These are phyloP conservation scores for Kazachstania kunashirensis DNA, from an alignment of 805 yeast species.

Conservation along the genomic window DNA sequence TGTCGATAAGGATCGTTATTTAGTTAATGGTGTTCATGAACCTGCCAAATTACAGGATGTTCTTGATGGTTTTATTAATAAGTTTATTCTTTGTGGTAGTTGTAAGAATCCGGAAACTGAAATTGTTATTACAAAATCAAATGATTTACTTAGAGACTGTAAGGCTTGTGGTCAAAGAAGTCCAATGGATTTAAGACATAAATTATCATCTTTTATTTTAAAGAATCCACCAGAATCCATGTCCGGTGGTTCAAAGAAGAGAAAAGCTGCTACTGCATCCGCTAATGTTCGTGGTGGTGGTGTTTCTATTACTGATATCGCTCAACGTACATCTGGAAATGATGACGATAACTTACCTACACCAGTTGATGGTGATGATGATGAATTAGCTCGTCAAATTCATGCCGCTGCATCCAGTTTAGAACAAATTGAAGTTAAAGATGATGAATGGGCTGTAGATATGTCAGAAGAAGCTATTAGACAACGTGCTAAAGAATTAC, in stretches of 20 bases:
- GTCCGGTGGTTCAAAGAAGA: slow-evolving; percentile 41
- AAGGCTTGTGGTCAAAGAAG: slow-evolving; percentile 96
- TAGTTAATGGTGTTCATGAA: slow-evolving; percentile 93
- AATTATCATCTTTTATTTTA: slow-evolving; percentile 73
- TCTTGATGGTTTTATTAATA: slow-evolving; percentile 86
- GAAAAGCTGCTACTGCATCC: slow-evolving; percentile 78
- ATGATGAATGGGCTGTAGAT: slow-evolving; percentile 96
- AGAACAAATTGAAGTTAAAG: slow-evolving; percentile 56
- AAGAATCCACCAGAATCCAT: slow-evolving; percentile 78
- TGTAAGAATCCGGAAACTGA: slow-evolving; percentile 98
- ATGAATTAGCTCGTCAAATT: slow-evolving; percentile 66
- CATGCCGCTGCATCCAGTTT: slow-evolving; percentile 74
- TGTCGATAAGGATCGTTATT: slow-evolving; percentile 73
- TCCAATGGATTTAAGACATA: slow-evolving; percentile 73
- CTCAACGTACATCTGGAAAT: slow-evolving; percentile 37
- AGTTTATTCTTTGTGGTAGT: slow-evolving; percentile 84
- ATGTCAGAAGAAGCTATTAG: slow-evolving; percentile 93
- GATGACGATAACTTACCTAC: slow-evolving; percentile 26
- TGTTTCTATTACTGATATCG: slow-evolving; percentile 68
- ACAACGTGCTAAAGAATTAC: slow-evolving; percentile 81
- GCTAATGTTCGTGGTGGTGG: slow-evolving; percentile 88
- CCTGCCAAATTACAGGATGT: slow-evolving; percentile 84
- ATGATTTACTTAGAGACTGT: slow-evolving; percentile 77
- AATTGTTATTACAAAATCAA: slow-evolving; percentile 59
- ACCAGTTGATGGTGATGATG: slow-evolving; percentile 56